These are phyloP conservation scores for Trichoderma koningii DNA, from an alignment of 2,329 filamentous ascomycete species.

Conservation along the genomic window DNA sequence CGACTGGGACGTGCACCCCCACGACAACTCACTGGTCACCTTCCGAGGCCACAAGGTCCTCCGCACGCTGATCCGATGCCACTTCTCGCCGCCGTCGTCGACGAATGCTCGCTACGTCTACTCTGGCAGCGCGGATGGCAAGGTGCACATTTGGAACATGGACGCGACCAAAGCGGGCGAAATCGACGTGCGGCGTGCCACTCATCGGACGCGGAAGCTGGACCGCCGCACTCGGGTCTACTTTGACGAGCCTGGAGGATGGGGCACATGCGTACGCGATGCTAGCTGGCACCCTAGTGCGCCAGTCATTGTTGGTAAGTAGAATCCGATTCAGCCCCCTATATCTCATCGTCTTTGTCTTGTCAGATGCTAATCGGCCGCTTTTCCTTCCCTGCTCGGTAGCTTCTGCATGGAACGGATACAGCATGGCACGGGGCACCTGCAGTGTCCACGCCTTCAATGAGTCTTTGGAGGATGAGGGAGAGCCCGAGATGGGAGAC, in stretches of 20 bases:
- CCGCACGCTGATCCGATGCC: conserved; percentile 88
- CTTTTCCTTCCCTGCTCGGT: neutral
- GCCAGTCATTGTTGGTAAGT: conserved; percentile 70
- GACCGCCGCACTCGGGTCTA: conserved; percentile 59
- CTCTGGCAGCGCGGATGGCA: conserved; percentile 84
- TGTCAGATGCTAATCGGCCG: neutral
- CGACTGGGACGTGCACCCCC: conserved; percentile 62
- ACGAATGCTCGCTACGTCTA: conserved; percentile 93
- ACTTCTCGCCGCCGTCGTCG: conserved; percentile 85
- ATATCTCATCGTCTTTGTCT: neutral
- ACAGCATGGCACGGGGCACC: conserved; percentile 70
- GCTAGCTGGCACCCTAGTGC: conserved; percentile 88
- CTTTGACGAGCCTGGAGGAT: conserved; percentile 57
- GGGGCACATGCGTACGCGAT: conserved; percentile 82
- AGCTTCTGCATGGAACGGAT: conserved; percentile 85
- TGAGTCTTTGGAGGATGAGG: conserved; percentile 63
- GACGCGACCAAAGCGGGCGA: conserved; percentile 79
- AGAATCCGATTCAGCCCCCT: neutral
- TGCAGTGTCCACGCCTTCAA: conserved; percentile 80
- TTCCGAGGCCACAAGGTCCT: conserved; percentile 89
- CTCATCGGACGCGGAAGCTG: conserved; percentile 60
- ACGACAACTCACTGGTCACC: conserved; percentile 92
- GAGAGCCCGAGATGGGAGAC: conserved; percentile 58
- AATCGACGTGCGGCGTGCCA: conserved; percentile 76
- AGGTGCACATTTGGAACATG: conserved; percentile 89